These are phyloP conservation scores for Phytophthora multivora DNA, from an alignment of 352 stramenopile species.

Conservation along the genomic window DNA sequence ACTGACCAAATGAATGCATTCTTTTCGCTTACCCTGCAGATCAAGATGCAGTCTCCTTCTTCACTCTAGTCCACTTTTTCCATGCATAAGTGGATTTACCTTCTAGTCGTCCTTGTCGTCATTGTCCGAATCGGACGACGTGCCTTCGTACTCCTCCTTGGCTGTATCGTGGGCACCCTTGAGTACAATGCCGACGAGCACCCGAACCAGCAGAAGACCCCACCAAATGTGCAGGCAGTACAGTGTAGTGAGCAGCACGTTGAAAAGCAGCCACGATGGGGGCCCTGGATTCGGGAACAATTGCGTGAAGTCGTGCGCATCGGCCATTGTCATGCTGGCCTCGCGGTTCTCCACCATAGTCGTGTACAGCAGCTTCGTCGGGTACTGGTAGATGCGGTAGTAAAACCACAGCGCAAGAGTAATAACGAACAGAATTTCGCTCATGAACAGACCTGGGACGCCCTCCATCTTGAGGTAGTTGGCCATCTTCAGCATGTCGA, in stretches of 20 bases:
- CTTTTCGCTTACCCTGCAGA: conserved; percentile 1
- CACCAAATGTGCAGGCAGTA: conserved; percentile 89
- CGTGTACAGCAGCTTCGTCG: conserved; percentile 81
- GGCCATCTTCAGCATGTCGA: conserved; percentile 90
- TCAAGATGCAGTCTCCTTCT: conserved; percentile 5
- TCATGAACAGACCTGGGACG: conserved; percentile 64
- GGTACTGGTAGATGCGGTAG: conserved; percentile 88
- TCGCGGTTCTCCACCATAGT: conserved; percentile 76
- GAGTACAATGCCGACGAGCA: conserved; percentile 69
- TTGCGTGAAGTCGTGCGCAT: conserved; percentile 73
- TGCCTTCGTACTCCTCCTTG: conserved; percentile 88
- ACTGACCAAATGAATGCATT: conserved; percentile 10
- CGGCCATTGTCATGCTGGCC: conserved; percentile 70
- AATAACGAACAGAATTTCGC: conserved; percentile 75
- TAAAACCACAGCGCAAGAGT: conserved; percentile 80
- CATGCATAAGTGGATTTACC: conserved; percentile 11
- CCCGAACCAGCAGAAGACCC: conserved; percentile 71
- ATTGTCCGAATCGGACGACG: conserved; percentile 79
- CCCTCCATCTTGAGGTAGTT: conserved; percentile 91
- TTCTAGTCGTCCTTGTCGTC: conserved; percentile 69
- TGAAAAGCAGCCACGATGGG: conserved; percentile 85
- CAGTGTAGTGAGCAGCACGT: conserved; percentile 72
- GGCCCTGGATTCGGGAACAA: conserved; percentile 72
- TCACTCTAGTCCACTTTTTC: conserved; percentile 17
- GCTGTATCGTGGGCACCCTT: conserved; percentile 79